Evolutionary conservation across 1,284 basidiomycete species (phyloP), one percentile per base, ranked within the genome.

Genomic region (Fomitopsis palustris): DNA sequence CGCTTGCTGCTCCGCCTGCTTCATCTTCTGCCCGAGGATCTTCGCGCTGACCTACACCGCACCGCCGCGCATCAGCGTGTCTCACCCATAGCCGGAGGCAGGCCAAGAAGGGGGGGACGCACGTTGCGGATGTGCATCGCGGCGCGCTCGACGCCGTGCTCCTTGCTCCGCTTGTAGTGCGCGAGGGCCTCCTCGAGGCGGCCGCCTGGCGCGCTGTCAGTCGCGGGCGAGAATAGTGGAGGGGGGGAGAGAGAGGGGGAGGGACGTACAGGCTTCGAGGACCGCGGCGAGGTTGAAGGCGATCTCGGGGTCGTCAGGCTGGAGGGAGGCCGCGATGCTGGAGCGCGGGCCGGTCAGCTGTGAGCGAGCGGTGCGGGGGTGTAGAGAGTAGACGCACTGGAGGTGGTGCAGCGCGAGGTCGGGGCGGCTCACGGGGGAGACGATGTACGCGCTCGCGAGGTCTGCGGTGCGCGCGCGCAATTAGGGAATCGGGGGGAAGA

Each of bases 231-330:
- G 33, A 2, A 16, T 2, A 16, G 21, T 7, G 29, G 25, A 25
- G 21, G 19, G 17, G 16, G 49, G 35, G 12, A 14, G 35, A 14
- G 35, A 10, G 31, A 33, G 16, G 35, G 35, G 16, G n/a, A 27
- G 56, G 55, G 57, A 81, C 85, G 68, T 67, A 90, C 93, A 87
- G 55, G 93, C 93, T 84, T 95, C 93, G 57, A 95, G 80, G 66
- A 95, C 92, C 25, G 92, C 93, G 29, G 91, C 95, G 56, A 96
- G 83, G 77, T 96, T 97, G 81, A 95, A 97, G 33, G 93, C 90
- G 70, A 96, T 95, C 75, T 98, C 95, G 68, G 93, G 87, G 78
- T 97, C 95, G 70, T 95, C 90, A 38, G 95, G 95, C 49, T 91
- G 84, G 63, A 97, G 84, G 37, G 88, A 87, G 38, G 90, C 83